A percentile compares a stretch with the other conserved stretches of the same genome.
Conservation (phyloP, 208 protist genomes). For the Trypanosoma lewisi region DNA sequence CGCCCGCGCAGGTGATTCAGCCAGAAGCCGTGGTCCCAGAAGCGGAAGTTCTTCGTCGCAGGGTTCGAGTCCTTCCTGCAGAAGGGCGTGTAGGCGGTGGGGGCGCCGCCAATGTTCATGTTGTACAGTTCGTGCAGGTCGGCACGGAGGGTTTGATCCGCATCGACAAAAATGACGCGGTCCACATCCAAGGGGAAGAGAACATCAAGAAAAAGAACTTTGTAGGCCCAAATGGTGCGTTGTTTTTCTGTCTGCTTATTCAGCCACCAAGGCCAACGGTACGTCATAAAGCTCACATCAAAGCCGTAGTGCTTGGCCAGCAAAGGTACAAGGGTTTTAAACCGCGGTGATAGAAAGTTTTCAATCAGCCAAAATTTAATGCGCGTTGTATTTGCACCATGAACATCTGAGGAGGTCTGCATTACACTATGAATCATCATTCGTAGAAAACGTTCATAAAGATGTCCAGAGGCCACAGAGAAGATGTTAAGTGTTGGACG, state of each 20-base stretch:
- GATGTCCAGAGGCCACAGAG: conserved; percentile 96
- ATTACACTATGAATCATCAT: conserved; percentile 99
- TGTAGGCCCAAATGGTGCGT: conserved; percentile 99
- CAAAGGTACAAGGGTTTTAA: conserved; percentile 92
- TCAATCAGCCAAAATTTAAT: conserved; percentile 99
- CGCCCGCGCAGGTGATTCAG: conserved; percentile 85
- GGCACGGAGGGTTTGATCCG: conserved; percentile 94
- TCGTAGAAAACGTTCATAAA: conserved; percentile 98
- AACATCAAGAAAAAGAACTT: conserved; percentile 99
- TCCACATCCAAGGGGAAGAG: conserved; percentile 97
- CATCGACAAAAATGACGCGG: conserved; percentile 98
- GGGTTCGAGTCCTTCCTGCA: conserved; percentile 86
- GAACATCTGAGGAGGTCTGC: conserved; percentile 80
- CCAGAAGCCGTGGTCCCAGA: conserved; percentile 96
- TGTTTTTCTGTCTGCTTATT: conserved; percentile 96
- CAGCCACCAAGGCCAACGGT: conserved; percentile 98
- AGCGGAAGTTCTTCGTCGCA: conserved; percentile 92
- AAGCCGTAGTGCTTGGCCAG: conserved; percentile 92
- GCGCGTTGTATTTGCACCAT: conserved; percentile 65
- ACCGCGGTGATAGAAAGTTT: conserved; percentile 97
- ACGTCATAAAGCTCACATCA: conserved; percentile 94
- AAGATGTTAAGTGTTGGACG: conserved; percentile 97
- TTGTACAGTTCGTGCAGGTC: conserved; percentile 95
- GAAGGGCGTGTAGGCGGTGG: conserved; percentile 97
- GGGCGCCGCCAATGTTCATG: conserved; percentile 93